Evolutionary conservation across 306 rosid genomes (phyloP), one percentile per base, ranked within the genome.

Genomic region (Senna siamea): DNA sequence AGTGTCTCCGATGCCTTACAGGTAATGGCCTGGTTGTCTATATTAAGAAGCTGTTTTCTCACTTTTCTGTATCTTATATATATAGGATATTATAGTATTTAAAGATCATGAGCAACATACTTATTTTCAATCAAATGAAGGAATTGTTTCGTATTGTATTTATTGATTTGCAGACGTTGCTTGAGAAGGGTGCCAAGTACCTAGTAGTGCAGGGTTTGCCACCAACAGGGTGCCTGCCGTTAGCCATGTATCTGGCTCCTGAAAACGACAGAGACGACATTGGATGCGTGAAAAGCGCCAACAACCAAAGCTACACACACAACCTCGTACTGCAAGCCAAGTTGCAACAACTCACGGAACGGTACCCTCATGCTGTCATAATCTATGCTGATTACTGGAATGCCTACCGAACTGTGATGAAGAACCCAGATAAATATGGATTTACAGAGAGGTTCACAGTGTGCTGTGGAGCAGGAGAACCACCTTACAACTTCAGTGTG

Each of bases 181-280:
- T 94, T 28, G 66, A 88, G 71, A 92, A 80, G 79, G 99, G 99
- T 60, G 99, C 97, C 15, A 89, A 92, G 75, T 88, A 92, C 77
- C 57, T 94, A 44, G 92, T 92, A 0, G 93, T 94, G 61, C 93
- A 94, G 64, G 92, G 97, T 43, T 60, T 85, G 17, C 99, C 99
- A 30, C 68, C 73, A 23, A 79, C 86, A 1, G 99, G 97, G 28
- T 94, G 99, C 75, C 66, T 94, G 11, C 81, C 99, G 0, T 67
- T 94, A 20, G 40, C 99, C 47, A 79, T 94, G 93, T 63, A 81
- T 12, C 76, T 94, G 14, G 82, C 95, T 28, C 20, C 90, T 6
- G 86, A 35, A 52, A 81, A 76, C 3, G 92, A 94, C 53, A 85
- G 96, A 23, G 99, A 94, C 34, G 78, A 81, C 56, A 44, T 92